Percentiles rank a stretch among this genome's conserved stretches.
These are phyloP conservation scores for Ustilago cynodontis DNA, from an alignment of 1,284 basidiomycete species.

Conservation along the genomic window DNA sequence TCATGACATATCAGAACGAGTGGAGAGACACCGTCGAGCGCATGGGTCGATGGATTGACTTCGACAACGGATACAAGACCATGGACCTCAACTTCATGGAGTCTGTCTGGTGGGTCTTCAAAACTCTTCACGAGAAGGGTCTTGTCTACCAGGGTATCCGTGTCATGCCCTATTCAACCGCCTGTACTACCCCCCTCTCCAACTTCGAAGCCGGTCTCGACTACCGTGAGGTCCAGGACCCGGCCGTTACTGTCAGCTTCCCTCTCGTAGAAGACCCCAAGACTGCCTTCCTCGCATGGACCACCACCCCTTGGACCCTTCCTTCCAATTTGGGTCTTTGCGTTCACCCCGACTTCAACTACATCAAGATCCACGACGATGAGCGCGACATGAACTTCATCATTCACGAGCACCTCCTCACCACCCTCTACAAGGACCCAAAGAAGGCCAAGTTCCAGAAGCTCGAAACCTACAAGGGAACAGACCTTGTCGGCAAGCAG, in stretches of 20 bases:
- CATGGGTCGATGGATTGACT: conserved; percentile 99
- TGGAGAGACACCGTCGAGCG: conserved; percentile 96
- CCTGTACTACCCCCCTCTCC: conserved; percentile 93
- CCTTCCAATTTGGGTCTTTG: conserved; percentile 95
- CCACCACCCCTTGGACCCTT: conserved; percentile 98
- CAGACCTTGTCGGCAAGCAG: conserved; percentile 94
- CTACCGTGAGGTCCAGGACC: conserved; percentile 95
- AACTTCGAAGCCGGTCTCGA: conserved; percentile 97
- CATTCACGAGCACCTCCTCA: conserved; percentile 87
- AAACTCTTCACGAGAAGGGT: conserved; percentile 89
- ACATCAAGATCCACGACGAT: conserved; percentile 96
- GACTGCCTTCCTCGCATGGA: conserved; percentile 95
- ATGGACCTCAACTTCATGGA: conserved; percentile 96
- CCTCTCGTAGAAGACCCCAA: conserved; percentile 90
- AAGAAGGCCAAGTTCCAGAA: conserved; percentile 98
- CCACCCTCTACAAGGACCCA: conserved; percentile 94
- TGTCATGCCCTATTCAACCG: conserved; percentile 99
- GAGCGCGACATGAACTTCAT: conserved; percentile 91
- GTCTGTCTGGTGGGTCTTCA: conserved; percentile 99
- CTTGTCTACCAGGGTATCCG: conserved; percentile 92
- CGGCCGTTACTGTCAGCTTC: conserved; percentile 92
- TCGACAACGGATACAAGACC: conserved; percentile 99
- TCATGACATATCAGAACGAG: conserved; percentile 95
- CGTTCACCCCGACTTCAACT: conserved; percentile 94
- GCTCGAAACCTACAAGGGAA: conserved; percentile 82